Percentiles rank a stretch among this genome's conserved stretches.
Conservation (phyloP, 768 basidiomycete genomes). For the Pseudohyphozyma bogoriensis region DNA sequence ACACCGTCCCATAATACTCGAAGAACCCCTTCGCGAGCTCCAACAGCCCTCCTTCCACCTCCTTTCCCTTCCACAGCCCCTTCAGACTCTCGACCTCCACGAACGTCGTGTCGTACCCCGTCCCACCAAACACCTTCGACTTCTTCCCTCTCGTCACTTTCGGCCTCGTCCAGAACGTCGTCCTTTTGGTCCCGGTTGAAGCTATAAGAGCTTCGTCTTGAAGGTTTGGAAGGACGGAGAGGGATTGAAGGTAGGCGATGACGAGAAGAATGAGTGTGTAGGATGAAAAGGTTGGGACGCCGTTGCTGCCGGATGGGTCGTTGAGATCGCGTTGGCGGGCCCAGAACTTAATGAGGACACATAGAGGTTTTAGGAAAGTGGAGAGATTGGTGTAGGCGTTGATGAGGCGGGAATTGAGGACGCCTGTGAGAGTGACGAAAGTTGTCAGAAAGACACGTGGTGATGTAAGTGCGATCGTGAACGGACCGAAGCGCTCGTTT, state of each 20-base stretch:
- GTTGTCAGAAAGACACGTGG: neutral
- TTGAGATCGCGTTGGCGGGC: conserved; percentile 50
- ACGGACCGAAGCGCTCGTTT: conserved; percentile 52
- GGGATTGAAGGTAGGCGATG: conserved; percentile 48
- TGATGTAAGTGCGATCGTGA: conserved; percentile 34
- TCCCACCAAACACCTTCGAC: neutral
- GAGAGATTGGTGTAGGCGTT: conserved; percentile 46
- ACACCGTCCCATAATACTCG: conserved; percentile 5
- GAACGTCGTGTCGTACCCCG: conserved; percentile 26
- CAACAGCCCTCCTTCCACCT: neutral
- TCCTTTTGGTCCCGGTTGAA: neutral
- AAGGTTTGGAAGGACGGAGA: conserved; percentile 27
- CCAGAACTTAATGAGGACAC: conserved; percentile 52
- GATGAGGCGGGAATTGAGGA: conserved; percentile 44
- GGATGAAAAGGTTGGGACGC: conserved; percentile 48
- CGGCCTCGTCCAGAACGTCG: conserved; percentile 24
- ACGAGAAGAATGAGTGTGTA: conserved; percentile 53
- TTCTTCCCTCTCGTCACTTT: conserved; percentile 1
- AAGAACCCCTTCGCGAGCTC: conserved; percentile 27
- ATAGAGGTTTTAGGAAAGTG: conserved; percentile 42
- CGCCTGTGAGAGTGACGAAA: neutral
- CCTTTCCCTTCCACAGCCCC: neutral
- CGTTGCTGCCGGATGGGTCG: conserved; percentile 37
- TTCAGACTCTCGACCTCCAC: conserved; percentile 10
- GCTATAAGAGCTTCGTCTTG: conserved; percentile 24